Evolutionary conservation across 306 rosid species (phyloP), one percentile per base, ranked within the genome.

Genomic region (Prinsepia uniflora): DNA sequence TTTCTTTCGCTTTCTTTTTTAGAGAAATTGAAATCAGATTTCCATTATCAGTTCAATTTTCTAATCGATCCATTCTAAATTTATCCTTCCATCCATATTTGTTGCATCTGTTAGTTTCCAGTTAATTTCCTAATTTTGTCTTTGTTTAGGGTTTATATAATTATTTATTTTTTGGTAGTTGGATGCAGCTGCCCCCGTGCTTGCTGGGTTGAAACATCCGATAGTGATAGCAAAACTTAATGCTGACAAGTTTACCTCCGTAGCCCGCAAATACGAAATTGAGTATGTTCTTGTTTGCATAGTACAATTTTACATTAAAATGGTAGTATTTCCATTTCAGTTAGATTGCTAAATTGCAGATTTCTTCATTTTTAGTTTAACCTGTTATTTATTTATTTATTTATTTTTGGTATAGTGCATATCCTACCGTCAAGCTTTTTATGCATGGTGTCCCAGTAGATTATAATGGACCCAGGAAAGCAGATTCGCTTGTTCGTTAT

Each of bases 381-480:
- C 63, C 63, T 71, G 73, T 17, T 39, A n/a, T n/a, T n/a, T n/a
- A n/a, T n/a, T n/a, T n/a, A n/a, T n/a, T n/a, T n/a, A n/a, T 72
- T 50, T 10, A 36, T 39, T 19, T 41, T 60, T 76, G 58, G 54
- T 84, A 86, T 69, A 94, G 98, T 79, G 98, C 77, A 18, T 94
- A 50, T 84, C 98, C 98, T 65, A 81, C 92, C 46, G 78, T 92
- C 53, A 81, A 85, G 88, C 76, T 92, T 65, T 90, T 92, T 79
- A 79, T 82, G 79, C 88, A 89, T 68, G 99, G 99, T 0, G 39
- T 87, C 63, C 96, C 97, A 15, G 47, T 77, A 5, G 97, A 91
- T 13, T 95, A 91, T 69, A 75, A 74, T 43, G 99, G 99, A 55
- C 99, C 99, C 56, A 89, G 97, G 86, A 86, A 95, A 77, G 96